Conservation (phyloP, 345 rosid genomes). For the Mallotus nudiflorus region DNA sequence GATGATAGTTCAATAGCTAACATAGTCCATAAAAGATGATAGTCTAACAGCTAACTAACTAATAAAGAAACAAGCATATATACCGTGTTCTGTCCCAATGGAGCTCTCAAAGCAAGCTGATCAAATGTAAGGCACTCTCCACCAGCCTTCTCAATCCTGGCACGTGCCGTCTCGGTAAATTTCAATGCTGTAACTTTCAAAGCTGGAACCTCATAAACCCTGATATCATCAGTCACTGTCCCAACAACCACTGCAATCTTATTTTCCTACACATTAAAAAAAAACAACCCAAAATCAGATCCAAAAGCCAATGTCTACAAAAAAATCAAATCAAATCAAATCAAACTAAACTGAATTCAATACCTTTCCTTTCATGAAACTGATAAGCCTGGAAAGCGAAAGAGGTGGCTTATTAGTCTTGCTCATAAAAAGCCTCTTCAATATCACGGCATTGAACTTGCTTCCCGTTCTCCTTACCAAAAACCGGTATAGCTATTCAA, state of each 20-base stretch:
- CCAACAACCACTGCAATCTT: slow-evolving; percentile 86
- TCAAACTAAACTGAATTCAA: no score
- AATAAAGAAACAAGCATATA: background rate
- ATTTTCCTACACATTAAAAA: slow-evolving; percentile 44
- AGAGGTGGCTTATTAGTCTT: slow-evolving; percentile 87
- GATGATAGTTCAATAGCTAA: background rate
- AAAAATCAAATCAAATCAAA: background rate
- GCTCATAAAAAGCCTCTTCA: slow-evolving; percentile 97
- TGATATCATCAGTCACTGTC: slow-evolving; percentile 75
- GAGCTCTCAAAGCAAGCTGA: slow-evolving; percentile 89
- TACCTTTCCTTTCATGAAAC: slow-evolving; percentile 75
- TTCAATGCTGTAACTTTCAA: slow-evolving; percentile 79
- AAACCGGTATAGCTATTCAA: slow-evolving; percentile 70
- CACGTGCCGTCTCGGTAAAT: slow-evolving; percentile 88
- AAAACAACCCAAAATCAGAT: background rate
- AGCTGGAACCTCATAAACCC: slow-evolving; percentile 78
- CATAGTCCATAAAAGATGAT: background rate
- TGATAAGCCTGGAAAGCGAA: slow-evolving; percentile 73
- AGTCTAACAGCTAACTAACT: background rate
- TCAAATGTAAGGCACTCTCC: slow-evolving; percentile 94
- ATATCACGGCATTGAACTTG: slow-evolving; percentile 85
- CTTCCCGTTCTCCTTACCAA: slow-evolving; percentile 86
- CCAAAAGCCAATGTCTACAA: background rate
- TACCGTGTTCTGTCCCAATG: slow-evolving; percentile 93
- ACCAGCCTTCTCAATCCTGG: slow-evolving; percentile 95